Evolutionary conservation across 2,329 filamentous ascomycete species (phyloP).

Genomic region (Paracoccidioides lutzii): DNA sequence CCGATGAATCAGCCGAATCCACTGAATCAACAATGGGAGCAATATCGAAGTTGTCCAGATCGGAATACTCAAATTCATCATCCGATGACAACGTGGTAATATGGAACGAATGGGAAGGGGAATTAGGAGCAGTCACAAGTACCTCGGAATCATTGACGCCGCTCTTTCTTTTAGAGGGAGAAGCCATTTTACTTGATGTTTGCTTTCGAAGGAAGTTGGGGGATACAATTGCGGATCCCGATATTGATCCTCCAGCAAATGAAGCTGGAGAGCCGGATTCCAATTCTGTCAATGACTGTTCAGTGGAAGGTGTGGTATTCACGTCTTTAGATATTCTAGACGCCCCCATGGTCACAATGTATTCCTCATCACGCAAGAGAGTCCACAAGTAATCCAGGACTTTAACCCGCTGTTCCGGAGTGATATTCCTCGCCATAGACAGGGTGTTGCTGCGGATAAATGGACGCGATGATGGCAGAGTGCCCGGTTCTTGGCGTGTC

Average conservation of each 20-base stretch:
- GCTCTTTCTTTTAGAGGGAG: slow-evolving; percentile 11
- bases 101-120: slow-evolving; percentile 7
- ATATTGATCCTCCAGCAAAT: neutral
- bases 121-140: slow-evolving; percentile 18
- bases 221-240: neutral
- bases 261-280: neutral
- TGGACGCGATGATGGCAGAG: slow-evolving; percentile 12
- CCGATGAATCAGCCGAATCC: slow-evolving; percentile 11
- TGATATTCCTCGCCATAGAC: slow-evolving; percentile 8
- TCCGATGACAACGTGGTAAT: slow-evolving; percentile 4
- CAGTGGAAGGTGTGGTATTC: neutral
- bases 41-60: slow-evolving; percentile 10
- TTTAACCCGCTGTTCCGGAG: slow-evolving; percentile 13
- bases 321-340: neutral
- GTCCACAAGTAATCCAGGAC: slow-evolving; percentile 19
- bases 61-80: slow-evolving; percentile 13
- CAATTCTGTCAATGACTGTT: neutral
- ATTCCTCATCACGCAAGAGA: slow-evolving; percentile 22
- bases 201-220: neutral
- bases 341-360: slow-evolving; percentile 16
- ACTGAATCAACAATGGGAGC: slow-evolving; percentile 4
- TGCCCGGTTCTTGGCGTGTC: slow-evolving; percentile 17
- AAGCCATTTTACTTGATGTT: neutral
- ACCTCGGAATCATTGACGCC: slow-evolving; percentile 13
- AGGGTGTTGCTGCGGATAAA: slow-evolving; percentile 1